Conservation (phyloP, 345 rosid species). For the Eucalyptus sp. region DNA sequence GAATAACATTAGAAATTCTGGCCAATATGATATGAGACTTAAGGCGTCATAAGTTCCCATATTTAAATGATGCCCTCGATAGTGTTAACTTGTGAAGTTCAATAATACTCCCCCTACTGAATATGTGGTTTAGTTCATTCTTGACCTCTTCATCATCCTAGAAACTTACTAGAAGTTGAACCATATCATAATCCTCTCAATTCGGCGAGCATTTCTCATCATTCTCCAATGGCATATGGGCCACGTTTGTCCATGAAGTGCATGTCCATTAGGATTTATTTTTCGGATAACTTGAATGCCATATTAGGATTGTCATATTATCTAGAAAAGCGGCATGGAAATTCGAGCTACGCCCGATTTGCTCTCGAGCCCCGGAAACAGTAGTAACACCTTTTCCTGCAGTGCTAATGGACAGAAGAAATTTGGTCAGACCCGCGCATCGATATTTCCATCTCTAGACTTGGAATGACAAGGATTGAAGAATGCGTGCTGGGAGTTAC, state of each 20-base stretch:
- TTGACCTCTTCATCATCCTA: background rate
- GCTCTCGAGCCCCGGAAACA: no score
- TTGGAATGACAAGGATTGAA: background rate
- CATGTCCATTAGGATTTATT: background rate
- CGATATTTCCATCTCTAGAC: background rate
- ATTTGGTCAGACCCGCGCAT: background rate
- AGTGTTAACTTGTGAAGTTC: background rate
- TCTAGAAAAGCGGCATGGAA: background rate
- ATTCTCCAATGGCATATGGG: background rate
- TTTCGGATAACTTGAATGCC: no score
- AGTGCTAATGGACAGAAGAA: background rate
- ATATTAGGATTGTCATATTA: background rate
- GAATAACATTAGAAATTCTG: background rate
- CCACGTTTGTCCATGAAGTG: background rate
- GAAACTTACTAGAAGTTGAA: background rate
- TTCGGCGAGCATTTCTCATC: background rate
- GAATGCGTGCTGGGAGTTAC: background rate
- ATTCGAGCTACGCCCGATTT: background rate
- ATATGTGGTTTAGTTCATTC: background rate
- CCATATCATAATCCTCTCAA: background rate
- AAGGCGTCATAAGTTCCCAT: background rate
- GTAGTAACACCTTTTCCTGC: no score
- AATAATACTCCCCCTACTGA: background rate
- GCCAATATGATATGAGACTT: background rate
- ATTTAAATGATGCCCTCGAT: rapidly evolving